phyloP scores from a whole-genome alignment of 257 asterid species.

The Penstemon davidsonii region DNA sequence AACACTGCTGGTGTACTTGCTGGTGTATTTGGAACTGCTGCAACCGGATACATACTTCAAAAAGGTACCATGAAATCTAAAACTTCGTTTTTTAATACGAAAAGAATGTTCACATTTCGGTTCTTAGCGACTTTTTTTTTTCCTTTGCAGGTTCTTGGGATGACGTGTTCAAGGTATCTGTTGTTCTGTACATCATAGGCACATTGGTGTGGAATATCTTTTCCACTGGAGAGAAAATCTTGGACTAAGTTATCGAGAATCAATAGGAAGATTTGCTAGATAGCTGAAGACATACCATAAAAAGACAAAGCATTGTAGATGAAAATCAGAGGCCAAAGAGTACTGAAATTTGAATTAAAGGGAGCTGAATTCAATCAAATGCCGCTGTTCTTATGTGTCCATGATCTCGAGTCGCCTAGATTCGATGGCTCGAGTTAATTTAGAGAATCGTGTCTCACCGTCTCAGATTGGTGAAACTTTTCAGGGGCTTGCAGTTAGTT shows the following conservation, averaged over 20 bases:
- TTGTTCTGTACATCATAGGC: conserved; percentile 75
- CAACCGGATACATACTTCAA: conserved; percentile 97
- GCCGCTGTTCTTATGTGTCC: not conserved
- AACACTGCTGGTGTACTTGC: conserved; percentile 98
- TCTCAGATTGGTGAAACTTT: conserved; percentile 5
- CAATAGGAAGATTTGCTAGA: conserved; percentile 6
- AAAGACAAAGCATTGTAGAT: not conserved
- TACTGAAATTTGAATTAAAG: not conserved
- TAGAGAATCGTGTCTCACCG: not conserved
- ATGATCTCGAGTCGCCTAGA: conserved; percentile 19
- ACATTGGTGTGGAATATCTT: conserved; percentile 84
- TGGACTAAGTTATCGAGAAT: conserved; percentile 45
- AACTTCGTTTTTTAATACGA: not conserved
- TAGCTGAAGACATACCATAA: conserved; percentile 9
- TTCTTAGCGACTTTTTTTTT: not conserved
- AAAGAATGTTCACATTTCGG: not conserved
- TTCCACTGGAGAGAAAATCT: conserved; percentile 81
- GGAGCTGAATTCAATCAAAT: conserved; percentile 24
- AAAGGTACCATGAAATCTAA: conserved; percentile 49
- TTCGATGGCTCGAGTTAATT: not conserved
- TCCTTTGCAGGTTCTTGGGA: conserved; percentile 83
- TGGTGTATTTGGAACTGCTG: conserved; percentile 96
- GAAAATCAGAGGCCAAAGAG: conserved; percentile 9
- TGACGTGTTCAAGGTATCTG: conserved; percentile 86
- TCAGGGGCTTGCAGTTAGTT: not conserved